These are phyloP conservation scores for Crithidia sp. DNA, from an alignment of 208 protist species.

Conservation along the genomic window DNA sequence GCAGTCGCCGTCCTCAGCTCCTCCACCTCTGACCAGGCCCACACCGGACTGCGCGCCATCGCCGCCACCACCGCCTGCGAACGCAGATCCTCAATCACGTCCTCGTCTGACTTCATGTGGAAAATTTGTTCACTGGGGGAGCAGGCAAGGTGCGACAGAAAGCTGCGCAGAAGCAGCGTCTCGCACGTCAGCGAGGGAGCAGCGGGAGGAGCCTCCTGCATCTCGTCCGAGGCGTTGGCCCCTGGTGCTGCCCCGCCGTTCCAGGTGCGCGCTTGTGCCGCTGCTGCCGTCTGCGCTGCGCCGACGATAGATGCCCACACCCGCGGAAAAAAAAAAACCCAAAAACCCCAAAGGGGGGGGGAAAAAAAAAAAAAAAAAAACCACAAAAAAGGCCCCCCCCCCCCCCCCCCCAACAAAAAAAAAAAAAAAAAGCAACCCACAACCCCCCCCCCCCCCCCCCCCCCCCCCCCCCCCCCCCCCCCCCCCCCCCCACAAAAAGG, in stretches of 20 bases:
- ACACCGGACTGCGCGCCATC: not conserved
- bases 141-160: conserved; percentile 24
- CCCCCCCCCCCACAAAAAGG: no score
- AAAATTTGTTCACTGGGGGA: not conserved
- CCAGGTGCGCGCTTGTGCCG: not conserved
- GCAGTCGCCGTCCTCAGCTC: not conserved
- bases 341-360: no score
- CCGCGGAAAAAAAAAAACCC: no score
- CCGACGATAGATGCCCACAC: conserved; percentile 26
- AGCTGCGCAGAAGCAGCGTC: conserved; percentile 32
- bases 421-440: no score
- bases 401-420: no score
- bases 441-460: no score
- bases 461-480: no score
- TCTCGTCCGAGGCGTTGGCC: no score
- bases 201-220: no score
- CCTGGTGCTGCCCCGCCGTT: no score
- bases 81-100: not conserved
- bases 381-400: no score
- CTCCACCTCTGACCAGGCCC: conserved; percentile 23
- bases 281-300: conserved; percentile 16
- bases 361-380: no score
- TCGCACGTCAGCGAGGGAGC: conserved; percentile 6
- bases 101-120: not conserved
- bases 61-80: conserved; percentile 7